Evolutionary conservation across 2,329 filamentous ascomycete species (phyloP).

Genomic region (Ophiostoma populinum): DNA sequence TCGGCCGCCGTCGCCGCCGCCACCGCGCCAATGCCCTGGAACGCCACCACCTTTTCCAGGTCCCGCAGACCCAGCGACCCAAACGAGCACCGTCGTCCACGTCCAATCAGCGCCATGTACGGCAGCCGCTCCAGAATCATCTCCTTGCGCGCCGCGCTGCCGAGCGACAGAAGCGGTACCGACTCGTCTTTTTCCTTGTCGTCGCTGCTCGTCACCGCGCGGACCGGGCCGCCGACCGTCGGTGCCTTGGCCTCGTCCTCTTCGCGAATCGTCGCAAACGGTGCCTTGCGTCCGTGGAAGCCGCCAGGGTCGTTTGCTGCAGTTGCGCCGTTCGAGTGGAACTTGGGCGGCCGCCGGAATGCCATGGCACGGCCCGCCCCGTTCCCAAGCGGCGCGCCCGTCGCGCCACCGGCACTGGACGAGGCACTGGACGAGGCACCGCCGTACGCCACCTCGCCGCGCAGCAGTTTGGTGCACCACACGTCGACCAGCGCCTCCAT

Average conservation of each 20-base stretch:
- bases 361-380: slow-evolving; percentile 29
- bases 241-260: not conserved
- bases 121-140: slow-evolving; percentile 74
- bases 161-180: slow-evolving; percentile 31
- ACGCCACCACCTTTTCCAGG: slow-evolving; percentile 51
- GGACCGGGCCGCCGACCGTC: not conserved
- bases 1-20: slow-evolving; percentile 24
- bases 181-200: not conserved
- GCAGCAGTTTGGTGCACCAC: slow-evolving; percentile 45
- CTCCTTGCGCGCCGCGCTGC: slow-evolving; percentile 50
- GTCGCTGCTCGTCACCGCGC: not conserved
- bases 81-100: slow-evolving; percentile 21
- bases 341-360: slow-evolving; percentile 27
- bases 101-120: slow-evolving; percentile 56
- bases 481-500: slow-evolving; percentile 55
- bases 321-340: slow-evolving; percentile 6
- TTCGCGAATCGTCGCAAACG: not conserved
- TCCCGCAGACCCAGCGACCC: slow-evolving; percentile 29
- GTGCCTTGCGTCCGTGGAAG: not conserved
- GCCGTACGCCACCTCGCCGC: slow-evolving; percentile 36
- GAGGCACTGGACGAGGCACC: no score
- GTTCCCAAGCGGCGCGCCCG: slow-evolving; percentile 15
- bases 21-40: slow-evolving; percentile 37
- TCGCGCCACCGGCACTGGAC: slow-evolving; percentile 10
- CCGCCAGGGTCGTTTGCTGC: not conserved